Evolutionary conservation across 352 stramenopile species (phyloP).

Genomic region (Phytopythium oedochilum): DNA sequence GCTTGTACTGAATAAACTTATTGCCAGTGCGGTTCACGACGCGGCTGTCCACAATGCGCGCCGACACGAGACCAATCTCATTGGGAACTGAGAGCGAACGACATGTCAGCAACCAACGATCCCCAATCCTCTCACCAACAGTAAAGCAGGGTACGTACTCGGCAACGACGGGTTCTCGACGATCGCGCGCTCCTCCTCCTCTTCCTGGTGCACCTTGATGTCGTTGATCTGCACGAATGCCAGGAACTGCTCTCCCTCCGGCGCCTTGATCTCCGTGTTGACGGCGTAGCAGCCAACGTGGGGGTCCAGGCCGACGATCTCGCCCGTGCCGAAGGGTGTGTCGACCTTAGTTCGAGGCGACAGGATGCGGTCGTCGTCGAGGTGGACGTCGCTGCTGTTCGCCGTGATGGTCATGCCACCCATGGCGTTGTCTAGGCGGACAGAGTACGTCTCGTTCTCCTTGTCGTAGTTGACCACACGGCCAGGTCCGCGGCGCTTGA

Average conservation of each 20-base stretch:
- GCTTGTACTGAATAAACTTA: constrained; percentile 90
- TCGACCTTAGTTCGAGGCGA: constrained; percentile 82
- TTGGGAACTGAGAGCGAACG: constrained; percentile 49
- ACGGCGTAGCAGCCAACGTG: constrained; percentile 88
- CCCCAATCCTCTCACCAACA: constrained; percentile 12
- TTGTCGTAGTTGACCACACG: constrained; percentile 78
- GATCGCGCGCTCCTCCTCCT: constrained; percentile 74
- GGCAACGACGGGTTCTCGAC: constrained; percentile 74
- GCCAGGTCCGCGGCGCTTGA: constrained; percentile 64
- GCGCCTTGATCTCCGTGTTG: constrained; percentile 73
- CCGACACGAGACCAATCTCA: constrained; percentile 76
- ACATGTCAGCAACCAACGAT: constrained; percentile 3
- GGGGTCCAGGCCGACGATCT: constrained; percentile 79
- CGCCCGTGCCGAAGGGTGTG: constrained; percentile 78
- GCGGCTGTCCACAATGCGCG: constrained; percentile 79
- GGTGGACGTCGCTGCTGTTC: constrained; percentile 61
- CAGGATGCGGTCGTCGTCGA: constrained; percentile 83
- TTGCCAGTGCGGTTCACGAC: constrained; percentile 81
- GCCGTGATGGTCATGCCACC: constrained; percentile 67
- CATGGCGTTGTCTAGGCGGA: constrained; percentile 65
- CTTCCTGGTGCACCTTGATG: constrained; percentile 57
- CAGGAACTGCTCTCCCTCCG: constrained; percentile 76
- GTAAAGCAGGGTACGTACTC: constrained; percentile 41
- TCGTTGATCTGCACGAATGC: constrained; percentile 84
- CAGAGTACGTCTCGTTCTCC: constrained; percentile 67